A percentile compares a stretch with the other conserved stretches of the same genome.
These are phyloP conservation scores for Globisporangium takayamanum DNA, from an alignment of 352 stramenopile genomes.

Conservation along the genomic window DNA sequence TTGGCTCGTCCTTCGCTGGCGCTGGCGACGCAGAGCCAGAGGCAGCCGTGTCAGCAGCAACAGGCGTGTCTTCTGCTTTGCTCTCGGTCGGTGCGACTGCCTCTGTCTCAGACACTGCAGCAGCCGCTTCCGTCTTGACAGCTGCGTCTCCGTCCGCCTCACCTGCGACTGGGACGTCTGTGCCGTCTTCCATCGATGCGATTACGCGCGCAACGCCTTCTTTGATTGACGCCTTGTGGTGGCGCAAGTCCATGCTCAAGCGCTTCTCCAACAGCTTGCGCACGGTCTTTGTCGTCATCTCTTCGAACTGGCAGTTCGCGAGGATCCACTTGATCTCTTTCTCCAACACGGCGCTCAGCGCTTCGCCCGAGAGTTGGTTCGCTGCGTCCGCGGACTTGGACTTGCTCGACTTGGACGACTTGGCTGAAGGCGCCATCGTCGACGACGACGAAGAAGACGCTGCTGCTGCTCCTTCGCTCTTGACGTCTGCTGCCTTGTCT, in stretches of 20 bases:
- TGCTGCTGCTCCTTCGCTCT: slow-evolving; percentile 13
- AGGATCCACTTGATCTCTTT: slow-evolving; percentile 80
- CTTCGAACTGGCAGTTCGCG: slow-evolving; percentile 67
- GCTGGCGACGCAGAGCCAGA: neutral
- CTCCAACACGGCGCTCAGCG: slow-evolving; percentile 52
- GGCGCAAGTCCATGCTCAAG: slow-evolving; percentile 59
- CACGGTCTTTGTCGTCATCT: slow-evolving; percentile 82
- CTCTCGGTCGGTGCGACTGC: neutral
- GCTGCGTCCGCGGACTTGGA: slow-evolving; percentile 1
- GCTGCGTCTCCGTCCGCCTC: slow-evolving; percentile 5
- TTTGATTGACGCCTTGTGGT: slow-evolving; percentile 74
- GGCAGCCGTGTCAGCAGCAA: neutral
- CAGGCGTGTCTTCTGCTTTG: slow-evolving; percentile 1
- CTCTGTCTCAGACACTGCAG: neutral
- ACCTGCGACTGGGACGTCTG: slow-evolving; percentile 1
- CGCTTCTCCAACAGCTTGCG: slow-evolving; percentile 67
- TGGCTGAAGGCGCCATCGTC: too few relatives aligned
- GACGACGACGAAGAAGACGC: too few relatives aligned
- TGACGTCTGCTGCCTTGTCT: slow-evolving; percentile 27
- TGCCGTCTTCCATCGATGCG: slow-evolving; percentile 60
- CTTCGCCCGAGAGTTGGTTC: slow-evolving; percentile 26
- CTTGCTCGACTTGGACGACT: slow-evolving; percentile 3
- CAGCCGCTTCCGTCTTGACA: slow-evolving; percentile 6
- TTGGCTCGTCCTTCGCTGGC: neutral
- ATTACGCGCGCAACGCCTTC: slow-evolving; percentile 72